Conservation (phyloP, 257 asterid genomes). For the Penstemon newberryi region DNA sequence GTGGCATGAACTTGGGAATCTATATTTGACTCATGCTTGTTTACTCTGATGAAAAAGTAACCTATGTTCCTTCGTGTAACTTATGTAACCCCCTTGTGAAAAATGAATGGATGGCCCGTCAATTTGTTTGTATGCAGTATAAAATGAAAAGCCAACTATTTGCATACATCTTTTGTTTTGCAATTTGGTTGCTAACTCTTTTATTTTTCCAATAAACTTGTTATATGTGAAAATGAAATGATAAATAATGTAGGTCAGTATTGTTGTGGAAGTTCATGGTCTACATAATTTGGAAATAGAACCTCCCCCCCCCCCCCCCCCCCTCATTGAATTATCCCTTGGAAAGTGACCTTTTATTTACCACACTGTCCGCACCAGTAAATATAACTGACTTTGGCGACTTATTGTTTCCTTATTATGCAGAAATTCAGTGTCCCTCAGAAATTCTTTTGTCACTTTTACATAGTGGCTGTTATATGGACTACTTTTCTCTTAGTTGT, state of each 20-base stretch:
- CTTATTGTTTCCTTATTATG: constrained; percentile 24
- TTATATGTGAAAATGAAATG: background rate
- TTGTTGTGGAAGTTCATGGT: background rate
- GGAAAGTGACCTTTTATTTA: background rate
- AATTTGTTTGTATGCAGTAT: no score
- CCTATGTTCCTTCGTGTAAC: no score
- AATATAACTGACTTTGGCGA: constrained; percentile 7
- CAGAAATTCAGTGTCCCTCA: constrained; percentile 84
- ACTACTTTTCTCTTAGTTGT: constrained; percentile 60
- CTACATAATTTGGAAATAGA: background rate
- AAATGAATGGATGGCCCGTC: no score
- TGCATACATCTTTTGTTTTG: background rate
- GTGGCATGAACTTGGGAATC: background rate
- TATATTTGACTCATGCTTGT: background rate
- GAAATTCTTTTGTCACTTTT: constrained; percentile 79
- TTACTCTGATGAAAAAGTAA: no score
- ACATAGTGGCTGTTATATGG: constrained; percentile 67
- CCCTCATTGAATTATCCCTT: background rate
- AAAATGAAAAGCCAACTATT: no score
- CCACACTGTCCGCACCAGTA: background rate
- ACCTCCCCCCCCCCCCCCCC: background rate
- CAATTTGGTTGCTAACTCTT: background rate
- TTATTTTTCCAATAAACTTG: background rate
- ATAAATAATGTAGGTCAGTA: background rate
- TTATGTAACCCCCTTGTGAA: no score